Conservation (phyloP, 768 basidiomycete species). For the Calocera viscosa region DNA sequence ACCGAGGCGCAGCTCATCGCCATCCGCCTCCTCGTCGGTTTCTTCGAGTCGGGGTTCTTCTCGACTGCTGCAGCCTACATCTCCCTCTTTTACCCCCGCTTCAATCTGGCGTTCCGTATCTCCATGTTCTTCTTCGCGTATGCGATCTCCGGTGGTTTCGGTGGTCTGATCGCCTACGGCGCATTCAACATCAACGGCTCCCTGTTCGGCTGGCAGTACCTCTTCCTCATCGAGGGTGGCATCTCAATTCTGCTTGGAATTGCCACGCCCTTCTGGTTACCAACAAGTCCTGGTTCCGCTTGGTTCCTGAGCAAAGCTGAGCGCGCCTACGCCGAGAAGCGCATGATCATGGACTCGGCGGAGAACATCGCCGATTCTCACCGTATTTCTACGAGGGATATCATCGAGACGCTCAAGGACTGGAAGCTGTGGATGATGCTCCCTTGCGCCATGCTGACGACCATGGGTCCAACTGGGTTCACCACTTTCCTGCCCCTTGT, state of each 20-base stretch:
- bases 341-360: background rate
- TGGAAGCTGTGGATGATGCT: constrained; percentile 3
- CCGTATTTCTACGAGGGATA: background rate
- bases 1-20: background rate
- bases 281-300: background rate
- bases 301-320: background rate
- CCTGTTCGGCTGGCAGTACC: background rate
- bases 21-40: background rate
- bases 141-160: background rate
- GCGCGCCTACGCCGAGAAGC: background rate
- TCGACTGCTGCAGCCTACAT: background rate
- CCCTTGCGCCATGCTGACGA: background rate
- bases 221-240: background rate
- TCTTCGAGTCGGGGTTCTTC: background rate
- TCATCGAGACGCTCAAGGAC: background rate
- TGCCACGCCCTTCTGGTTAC: background rate
- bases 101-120: background rate
- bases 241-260: background rate
- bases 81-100: background rate
- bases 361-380: background rate
- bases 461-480: background rate
- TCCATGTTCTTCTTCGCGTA: background rate
- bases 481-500: background rate
- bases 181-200: background rate
- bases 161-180: background rate